These are phyloP conservation scores for Forsythia suspensa DNA, from an alignment of 257 asterid genomes.

Conservation along the genomic window DNA sequence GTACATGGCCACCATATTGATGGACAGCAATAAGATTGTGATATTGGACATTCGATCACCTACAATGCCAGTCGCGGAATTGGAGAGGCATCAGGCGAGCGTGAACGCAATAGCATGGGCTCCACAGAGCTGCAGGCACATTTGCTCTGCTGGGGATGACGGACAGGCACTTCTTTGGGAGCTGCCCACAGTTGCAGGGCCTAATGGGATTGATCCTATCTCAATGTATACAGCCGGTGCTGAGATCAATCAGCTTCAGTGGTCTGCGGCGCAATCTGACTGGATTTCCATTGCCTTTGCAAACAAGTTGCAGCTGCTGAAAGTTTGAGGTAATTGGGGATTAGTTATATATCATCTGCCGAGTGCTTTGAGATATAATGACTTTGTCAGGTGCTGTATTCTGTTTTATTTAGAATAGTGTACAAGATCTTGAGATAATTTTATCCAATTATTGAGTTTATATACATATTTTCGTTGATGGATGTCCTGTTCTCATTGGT, in stretches of 20 bases:
- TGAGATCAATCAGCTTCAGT: slow-evolving; percentile 91
- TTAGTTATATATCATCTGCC: not conserved
- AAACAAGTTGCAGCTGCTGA: slow-evolving; percentile 86
- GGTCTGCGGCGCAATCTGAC: slow-evolving; percentile 80
- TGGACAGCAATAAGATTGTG: slow-evolving; percentile 84
- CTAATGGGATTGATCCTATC: slow-evolving; percentile 88
- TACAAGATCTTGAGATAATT: not conserved
- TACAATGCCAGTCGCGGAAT: slow-evolving; percentile 79
- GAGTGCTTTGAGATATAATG: not conserved
- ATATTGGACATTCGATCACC: slow-evolving; percentile 85
- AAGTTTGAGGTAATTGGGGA: slow-evolving; percentile 52
- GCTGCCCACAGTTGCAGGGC: slow-evolving; percentile 86
- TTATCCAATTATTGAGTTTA: not conserved
- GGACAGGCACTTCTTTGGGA: slow-evolving; percentile 92
- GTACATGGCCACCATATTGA: slow-evolving; percentile 84
- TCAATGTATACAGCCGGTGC: slow-evolving; percentile 63
- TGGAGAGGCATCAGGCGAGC: slow-evolving; percentile 83
- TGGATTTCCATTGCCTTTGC: slow-evolving; percentile 89
- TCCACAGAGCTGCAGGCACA: slow-evolving; percentile 82
- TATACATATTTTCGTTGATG: not conserved
- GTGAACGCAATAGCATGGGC: slow-evolving; percentile 96
- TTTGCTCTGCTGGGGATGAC: slow-evolving; percentile 91
- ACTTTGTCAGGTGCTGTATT: not conserved
- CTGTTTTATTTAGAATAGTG: not conserved
- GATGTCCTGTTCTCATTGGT: not conserved